Conservation (phyloP, 352 stramenopile genomes). For the Globisporangium acanthophoron region DNA sequence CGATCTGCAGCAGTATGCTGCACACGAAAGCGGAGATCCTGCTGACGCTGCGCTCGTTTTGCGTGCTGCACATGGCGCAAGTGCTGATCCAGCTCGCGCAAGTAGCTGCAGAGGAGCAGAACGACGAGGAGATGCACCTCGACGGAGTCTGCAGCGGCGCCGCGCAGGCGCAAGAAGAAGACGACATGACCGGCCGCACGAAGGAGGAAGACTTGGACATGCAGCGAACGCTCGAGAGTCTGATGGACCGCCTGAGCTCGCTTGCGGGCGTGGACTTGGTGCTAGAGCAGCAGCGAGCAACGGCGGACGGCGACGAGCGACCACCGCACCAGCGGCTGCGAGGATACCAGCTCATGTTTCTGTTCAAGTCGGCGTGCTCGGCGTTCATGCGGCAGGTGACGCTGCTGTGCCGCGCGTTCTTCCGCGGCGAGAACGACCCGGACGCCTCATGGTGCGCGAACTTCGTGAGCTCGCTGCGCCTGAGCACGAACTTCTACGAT, state of each 20-base stretch:
- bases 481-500: constrained; percentile 70
- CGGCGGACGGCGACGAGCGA: neutral
- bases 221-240: constrained; percentile 34
- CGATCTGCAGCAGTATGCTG: constrained; percentile 75
- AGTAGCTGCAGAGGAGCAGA: constrained; percentile 49
- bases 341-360: constrained; percentile 47
- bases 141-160: constrained; percentile 10
- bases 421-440: constrained; percentile 70
- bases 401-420: constrained; percentile 67
- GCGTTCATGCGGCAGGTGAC: constrained; percentile 78
- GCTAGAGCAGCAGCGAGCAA: constrained; percentile 7
- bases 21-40: constrained; percentile 75
- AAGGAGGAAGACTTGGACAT: constrained; percentile 27
- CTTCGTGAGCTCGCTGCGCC: constrained; percentile 65
- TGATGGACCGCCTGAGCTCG: constrained; percentile 47
- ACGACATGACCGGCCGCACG: constrained; percentile 14
- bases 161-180: constrained; percentile 6
- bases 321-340: constrained; percentile 25
- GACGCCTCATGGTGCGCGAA: constrained; percentile 74
- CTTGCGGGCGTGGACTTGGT: constrained; percentile 37
- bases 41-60: constrained; percentile 70
- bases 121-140: constrained; percentile 26
- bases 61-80: constrained; percentile 74
- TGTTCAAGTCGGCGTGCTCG: constrained; percentile 74
- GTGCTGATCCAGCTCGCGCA: constrained; percentile 61